phyloP scores from a whole-genome alignment of 768 basidiomycete genomes.

The Suillus plorans region DNA sequence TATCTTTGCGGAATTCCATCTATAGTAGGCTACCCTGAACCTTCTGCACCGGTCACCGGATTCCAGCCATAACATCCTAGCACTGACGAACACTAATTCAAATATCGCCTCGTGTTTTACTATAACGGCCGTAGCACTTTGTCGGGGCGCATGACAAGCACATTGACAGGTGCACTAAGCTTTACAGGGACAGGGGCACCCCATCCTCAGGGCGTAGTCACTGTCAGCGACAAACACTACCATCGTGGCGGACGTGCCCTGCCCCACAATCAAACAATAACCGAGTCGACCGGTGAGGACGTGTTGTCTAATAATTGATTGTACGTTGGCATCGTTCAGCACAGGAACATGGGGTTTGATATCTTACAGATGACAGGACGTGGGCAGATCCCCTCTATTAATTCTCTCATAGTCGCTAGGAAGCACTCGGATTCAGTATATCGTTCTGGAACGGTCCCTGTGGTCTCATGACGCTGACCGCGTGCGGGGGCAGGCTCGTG shows the following conservation, averaged over 20 bases:
- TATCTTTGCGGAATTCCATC: conserved; percentile 1
- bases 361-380: conserved; percentile 3
- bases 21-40: conserved; percentile 5
- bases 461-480: neutral
- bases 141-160: too few relatives aligned
- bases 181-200: neutral
- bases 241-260: too few relatives aligned
- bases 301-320: neutral
- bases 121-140: neutral
- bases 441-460: neutral
- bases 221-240: neutral
- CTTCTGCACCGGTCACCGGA: conserved; percentile 3
- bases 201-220: neutral
- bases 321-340: neutral
- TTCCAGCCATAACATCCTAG: neutral
- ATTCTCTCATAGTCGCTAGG: neutral
- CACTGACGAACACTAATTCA: neutral
- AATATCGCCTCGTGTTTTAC: neutral
- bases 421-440: neutral
- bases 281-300: neutral
- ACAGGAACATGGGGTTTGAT: neutral
- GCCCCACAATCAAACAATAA: too few relatives aligned
- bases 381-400: conserved; percentile 3
- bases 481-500: neutral
- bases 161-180: neutral